Conservation (phyloP, 768 basidiomycete species). For the Coprinopsis strossmayeri region DNA sequence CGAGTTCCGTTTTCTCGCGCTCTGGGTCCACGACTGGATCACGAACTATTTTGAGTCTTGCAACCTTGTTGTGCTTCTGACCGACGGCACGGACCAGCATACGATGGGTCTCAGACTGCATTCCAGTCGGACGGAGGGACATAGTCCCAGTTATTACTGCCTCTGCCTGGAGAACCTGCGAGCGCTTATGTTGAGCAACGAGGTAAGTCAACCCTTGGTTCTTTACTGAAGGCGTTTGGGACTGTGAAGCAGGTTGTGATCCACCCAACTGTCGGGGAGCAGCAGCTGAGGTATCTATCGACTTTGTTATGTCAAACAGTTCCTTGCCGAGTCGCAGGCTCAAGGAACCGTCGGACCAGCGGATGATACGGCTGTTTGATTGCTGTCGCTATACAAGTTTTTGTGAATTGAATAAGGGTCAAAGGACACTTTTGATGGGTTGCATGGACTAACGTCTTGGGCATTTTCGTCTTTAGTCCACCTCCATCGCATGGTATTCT, state of each 20-base stretch:
- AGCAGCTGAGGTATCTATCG: conserved; percentile 70
- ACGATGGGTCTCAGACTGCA: conserved; percentile 86
- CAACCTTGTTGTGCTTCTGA: conserved; percentile 77
- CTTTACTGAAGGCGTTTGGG: conserved; percentile 30
- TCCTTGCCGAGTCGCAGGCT: conserved; percentile 92
- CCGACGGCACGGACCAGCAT: conserved; percentile 84
- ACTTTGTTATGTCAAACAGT: conserved; percentile 83
- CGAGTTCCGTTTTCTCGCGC: conserved; percentile 61
- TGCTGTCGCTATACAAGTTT: conserved; percentile 53
- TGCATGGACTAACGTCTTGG: conserved; percentile 55
- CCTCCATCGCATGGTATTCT: conserved; percentile 93
- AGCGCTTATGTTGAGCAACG: conserved; percentile 83
- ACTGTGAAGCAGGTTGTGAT: conserved; percentile 27
- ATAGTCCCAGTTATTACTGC: conserved; percentile 79
- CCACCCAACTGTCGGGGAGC: conserved; percentile 53
- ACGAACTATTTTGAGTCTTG: conserved; percentile 73
- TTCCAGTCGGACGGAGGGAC: conserved; percentile 78
- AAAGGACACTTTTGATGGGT: conserved; percentile 1
- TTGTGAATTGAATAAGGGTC: conserved; percentile 5
- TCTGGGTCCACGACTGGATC: conserved; percentile 75
- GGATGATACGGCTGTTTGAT: conserved; percentile 86
- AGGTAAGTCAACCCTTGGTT: conserved; percentile 82
- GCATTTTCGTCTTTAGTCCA: conserved; percentile 79
- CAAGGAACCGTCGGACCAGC: conserved; percentile 93
- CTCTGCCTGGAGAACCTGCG: conserved; percentile 82